Evolutionary conservation across 1,284 basidiomycete genomes (phyloP).

Genomic region (Peniophora sp.): DNA sequence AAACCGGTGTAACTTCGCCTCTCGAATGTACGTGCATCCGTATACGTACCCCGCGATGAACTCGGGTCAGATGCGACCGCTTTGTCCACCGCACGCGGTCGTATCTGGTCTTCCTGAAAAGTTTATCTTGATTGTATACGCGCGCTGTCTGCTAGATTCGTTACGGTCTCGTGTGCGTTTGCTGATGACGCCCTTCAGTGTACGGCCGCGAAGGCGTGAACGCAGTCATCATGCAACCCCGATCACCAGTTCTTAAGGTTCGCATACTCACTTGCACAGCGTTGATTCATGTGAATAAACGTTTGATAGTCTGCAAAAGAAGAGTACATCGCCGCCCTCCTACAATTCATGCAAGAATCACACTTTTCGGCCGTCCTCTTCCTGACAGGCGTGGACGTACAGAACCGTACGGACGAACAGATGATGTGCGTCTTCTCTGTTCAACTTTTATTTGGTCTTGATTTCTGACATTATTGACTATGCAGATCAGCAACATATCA

Average conservation of each 20-base stretch:
- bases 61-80: no score
- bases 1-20: constrained; percentile 57
- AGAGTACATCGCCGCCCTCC: constrained; percentile 50
- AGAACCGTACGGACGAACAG: constrained; percentile 66
- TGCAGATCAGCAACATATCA: constrained; percentile 53
- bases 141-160: not conserved
- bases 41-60: no score
- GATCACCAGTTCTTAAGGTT: constrained; percentile 71
- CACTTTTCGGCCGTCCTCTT: constrained; percentile 48
- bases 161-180: not conserved
- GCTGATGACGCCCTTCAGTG: no score
- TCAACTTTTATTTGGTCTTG: constrained; percentile 1
- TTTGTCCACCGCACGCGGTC: no score
- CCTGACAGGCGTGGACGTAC: constrained; percentile 67
- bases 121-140: no score
- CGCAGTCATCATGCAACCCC: constrained; percentile 61
- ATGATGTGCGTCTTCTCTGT: constrained; percentile 49
- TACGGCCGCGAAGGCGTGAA: constrained; percentile 45
- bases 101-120: no score
- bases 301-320: constrained; percentile 53
- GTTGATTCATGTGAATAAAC: not conserved
- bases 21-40: constrained; percentile 65
- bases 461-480: constrained; percentile 9
- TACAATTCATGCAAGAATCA: constrained; percentile 44
- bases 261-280: constrained; percentile 7